These are phyloP conservation scores for Pichia sp. DNA, from an alignment of 1,139 yeast genomes.

Conservation along the genomic window DNA sequence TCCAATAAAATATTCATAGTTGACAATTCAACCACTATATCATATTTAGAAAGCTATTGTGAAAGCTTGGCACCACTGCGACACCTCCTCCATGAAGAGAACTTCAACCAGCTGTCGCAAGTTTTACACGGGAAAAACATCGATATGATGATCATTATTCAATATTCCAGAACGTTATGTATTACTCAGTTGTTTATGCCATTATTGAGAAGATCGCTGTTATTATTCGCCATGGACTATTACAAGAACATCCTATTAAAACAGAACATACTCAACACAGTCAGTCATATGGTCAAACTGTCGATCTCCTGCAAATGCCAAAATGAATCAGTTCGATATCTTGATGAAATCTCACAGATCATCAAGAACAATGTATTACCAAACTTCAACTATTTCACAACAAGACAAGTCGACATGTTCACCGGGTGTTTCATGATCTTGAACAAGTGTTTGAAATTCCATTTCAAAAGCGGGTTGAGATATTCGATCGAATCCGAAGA, in stretches of 20 bases:
- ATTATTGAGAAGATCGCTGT: slow-evolving; percentile 8
- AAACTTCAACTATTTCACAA: slow-evolving; percentile 1
- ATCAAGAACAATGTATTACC: slow-evolving; percentile 12
- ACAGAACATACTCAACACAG: slow-evolving; percentile 11
- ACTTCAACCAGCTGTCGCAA: too few species aligned
- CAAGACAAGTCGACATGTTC: neutral
- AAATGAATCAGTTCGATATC: slow-evolving; percentile 4
- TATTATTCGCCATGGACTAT: slow-evolving; percentile 9
- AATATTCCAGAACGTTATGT: too few species aligned
- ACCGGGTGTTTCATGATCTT: slow-evolving; percentile 10
- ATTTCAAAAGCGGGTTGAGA: slow-evolving; percentile 15
- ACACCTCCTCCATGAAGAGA: too few species aligned
- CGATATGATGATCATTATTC: too few species aligned
- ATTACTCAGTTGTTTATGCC: slow-evolving; percentile 10
- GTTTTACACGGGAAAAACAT: too few species aligned
- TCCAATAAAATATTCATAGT: too few species aligned
- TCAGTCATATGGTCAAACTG: slow-evolving; percentile 5
- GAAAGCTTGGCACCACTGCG: too few species aligned
- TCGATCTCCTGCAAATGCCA: slow-evolving; percentile 10
- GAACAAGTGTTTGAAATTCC: slow-evolving; percentile 13
- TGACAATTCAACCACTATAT: too few species aligned
- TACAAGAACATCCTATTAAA: slow-evolving; percentile 12
- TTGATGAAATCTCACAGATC: slow-evolving; percentile 7
- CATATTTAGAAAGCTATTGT: too few species aligned
- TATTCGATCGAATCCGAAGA: slow-evolving; percentile 11